Evolutionary conservation across 352 stramenopile genomes (phyloP).

Genomic region (Thalassiosira exigua): DNA sequence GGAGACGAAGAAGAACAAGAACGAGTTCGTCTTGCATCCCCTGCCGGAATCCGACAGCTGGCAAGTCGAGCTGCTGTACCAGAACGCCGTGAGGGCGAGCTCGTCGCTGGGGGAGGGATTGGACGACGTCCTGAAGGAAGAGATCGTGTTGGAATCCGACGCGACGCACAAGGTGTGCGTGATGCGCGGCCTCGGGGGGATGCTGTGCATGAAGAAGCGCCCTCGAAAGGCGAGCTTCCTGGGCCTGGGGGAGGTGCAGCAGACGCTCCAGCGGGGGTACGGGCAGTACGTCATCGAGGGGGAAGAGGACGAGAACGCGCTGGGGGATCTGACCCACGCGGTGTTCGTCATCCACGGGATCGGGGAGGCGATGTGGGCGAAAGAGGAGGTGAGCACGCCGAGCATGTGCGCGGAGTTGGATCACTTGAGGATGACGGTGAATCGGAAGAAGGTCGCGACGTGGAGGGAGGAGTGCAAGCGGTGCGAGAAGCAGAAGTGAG

Average conservation of each 20-base stretch:
- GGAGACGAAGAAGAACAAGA: conserved; percentile 56
- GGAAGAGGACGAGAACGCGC: conserved; percentile 75
- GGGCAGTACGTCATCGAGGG: conserved; percentile 66
- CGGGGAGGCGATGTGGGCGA: conserved; percentile 76
- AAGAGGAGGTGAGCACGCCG: conserved; percentile 59
- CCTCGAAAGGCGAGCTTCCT: conserved; percentile 42
- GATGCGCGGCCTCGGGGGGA: conserved; percentile 36
- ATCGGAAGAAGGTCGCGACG: conserved; percentile 66
- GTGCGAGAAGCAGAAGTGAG: conserved; percentile 51
- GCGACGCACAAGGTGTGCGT: conserved; percentile 48
- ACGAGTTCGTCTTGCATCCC: conserved; percentile 58
- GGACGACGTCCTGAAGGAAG: conserved; percentile 67
- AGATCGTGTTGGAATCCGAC: conserved; percentile 62
- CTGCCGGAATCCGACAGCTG: conserved; percentile 53
- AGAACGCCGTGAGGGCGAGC: conserved; percentile 58
- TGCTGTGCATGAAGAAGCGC: conserved; percentile 60
- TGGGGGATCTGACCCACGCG: conserved; percentile 72
- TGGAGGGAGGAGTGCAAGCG: conserved; percentile 73
- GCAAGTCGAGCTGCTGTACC: conserved; percentile 76
- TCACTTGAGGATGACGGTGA: conserved; percentile 61
- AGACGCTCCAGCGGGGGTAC: conserved; percentile 73
- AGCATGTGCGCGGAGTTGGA: conserved; percentile 70
- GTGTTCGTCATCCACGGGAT: conserved; percentile 86
- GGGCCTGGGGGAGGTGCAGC: conserved; percentile 58
- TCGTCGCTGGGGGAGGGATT: conserved; percentile 63